phyloP scores from a whole-genome alignment of 208 protist species.

The Novymonas esmeraldas region DNA sequence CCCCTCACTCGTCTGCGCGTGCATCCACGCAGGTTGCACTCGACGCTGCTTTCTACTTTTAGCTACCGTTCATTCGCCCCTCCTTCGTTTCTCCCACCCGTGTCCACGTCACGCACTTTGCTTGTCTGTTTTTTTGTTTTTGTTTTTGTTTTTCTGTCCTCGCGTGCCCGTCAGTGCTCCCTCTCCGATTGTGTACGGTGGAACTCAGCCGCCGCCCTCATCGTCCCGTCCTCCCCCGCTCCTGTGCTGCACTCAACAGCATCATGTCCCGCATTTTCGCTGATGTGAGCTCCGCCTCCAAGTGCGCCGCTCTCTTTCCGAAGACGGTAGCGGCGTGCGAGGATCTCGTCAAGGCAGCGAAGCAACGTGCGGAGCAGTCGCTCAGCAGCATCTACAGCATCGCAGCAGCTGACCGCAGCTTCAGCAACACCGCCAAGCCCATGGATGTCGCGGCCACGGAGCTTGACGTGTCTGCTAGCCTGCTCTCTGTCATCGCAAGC shows the following conservation, averaged over 20 bases:
- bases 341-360: conserved; percentile 48
- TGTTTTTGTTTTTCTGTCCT: neutral
- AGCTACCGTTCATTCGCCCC: too few species aligned
- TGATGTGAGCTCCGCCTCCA: conserved; percentile 39
- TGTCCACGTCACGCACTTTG: neutral
- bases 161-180: neutral
- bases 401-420: conserved; percentile 36
- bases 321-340: conserved; percentile 54
- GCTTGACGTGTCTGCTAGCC: conserved; percentile 55
- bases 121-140: neutral
- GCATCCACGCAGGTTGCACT: too few species aligned
- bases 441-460: conserved; percentile 63
- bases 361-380: conserved; percentile 43
- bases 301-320: conserved; percentile 74
- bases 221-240: neutral
- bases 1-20: too few species aligned
- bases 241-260: neutral
- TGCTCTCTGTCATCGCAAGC: conserved; percentile 67
- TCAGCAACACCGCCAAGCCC: conserved; percentile 55
- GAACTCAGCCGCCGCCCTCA: neutral
- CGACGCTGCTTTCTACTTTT: neutral
- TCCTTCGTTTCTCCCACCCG: neutral
- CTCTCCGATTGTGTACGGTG: too few species aligned
- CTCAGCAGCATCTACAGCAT: conserved; percentile 54
- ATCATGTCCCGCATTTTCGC: conserved; percentile 59